Conservation (phyloP, 805 yeast genomes). For the Nematodospora valgi region DNA sequence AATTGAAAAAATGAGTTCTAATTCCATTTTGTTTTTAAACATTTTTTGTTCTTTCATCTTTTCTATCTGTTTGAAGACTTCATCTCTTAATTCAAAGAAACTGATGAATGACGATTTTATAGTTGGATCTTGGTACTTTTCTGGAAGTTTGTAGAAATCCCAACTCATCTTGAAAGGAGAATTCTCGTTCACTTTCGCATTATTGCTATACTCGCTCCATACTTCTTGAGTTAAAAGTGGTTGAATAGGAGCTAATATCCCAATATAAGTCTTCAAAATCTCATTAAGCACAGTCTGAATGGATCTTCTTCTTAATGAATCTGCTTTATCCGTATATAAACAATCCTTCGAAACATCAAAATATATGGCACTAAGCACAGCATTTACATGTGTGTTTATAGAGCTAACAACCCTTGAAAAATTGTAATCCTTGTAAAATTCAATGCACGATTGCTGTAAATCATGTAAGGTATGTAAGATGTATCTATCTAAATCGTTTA, state of each 20-base stretch:
- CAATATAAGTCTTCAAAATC: conserved; percentile 58
- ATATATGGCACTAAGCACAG: conserved; percentile 75
- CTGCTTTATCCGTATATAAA: conserved; percentile 63
- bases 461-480: conserved; percentile 52
- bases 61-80: conserved; percentile 52
- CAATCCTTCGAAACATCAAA: conserved; percentile 85
- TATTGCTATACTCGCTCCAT: conserved; percentile 58
- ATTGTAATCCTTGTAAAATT: conserved; percentile 53
- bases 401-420: conserved; percentile 69
- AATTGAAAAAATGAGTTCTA: too few species aligned
- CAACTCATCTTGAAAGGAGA: conserved; percentile 51
- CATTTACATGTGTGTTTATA: conserved; percentile 68
- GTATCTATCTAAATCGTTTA: conserved; percentile 54
- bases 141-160: conserved; percentile 29
- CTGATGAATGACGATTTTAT: conserved; percentile 43
- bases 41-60: conserved; percentile 50
- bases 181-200: conserved; percentile 17
- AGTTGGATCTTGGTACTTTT: conserved; percentile 26
- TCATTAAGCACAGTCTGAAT: conserved; percentile 65
- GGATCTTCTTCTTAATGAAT: conserved; percentile 50
- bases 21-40: conserved; percentile 59
- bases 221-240: conserved; percentile 88
- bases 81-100: conserved; percentile 47
- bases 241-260: conserved; percentile 71
- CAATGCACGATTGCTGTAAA: conserved; percentile 40